Percentiles rank a stretch among this genome's conserved stretches.
Evolutionary conservation across 2,329 filamentous ascomycete genomes (phyloP).

Genomic region (Arthrobotrys pseudoclavata): DNA sequence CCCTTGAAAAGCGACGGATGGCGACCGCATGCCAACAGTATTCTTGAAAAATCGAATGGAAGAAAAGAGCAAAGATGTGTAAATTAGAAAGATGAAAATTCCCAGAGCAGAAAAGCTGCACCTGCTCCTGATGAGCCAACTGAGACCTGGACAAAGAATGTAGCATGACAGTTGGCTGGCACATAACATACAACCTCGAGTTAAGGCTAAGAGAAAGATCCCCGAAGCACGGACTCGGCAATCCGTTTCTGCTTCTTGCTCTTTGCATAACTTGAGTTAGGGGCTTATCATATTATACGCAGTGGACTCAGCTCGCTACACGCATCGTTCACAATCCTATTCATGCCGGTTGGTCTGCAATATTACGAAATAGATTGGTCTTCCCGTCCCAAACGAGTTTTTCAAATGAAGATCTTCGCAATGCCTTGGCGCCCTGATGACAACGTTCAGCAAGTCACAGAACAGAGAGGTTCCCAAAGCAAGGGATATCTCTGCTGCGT

Average conservation of each 20-base stretch:
- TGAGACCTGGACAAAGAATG: slow-evolving; percentile 37
- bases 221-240: slow-evolving; percentile 24
- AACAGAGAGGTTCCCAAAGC: slow-evolving; percentile 29
- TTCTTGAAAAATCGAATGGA: neutral
- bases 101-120: slow-evolving; percentile 17
- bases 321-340: slow-evolving; percentile 20
- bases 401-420: slow-evolving; percentile 38
- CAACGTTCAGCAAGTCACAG: slow-evolving; percentile 12
- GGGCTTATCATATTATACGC: slow-evolving; percentile 43
- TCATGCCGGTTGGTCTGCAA: slow-evolving; percentile 29
- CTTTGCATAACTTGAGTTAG: slow-evolving; percentile 16
- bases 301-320: slow-evolving; percentile 28
- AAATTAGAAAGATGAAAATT: neutral
- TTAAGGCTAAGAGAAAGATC: neutral
- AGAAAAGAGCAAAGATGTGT: slow-evolving; percentile 22
- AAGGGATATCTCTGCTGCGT: slow-evolving; percentile 30
- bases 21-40: slow-evolving; percentile 49
- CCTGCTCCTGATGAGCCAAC: slow-evolving; percentile 39
- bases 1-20: slow-evolving; percentile 19
- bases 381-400: slow-evolving; percentile 31
- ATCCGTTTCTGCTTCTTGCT: slow-evolving; percentile 1
- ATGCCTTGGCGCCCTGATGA: slow-evolving; percentile 39
- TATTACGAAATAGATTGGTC: slow-evolving; percentile 47
- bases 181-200: slow-evolving; percentile 12
- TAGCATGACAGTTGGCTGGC: slow-evolving; percentile 48